These are phyloP conservation scores for Epichloe bromicola DNA, from an alignment of 2,329 filamentous ascomycete species.

Conservation along the genomic window DNA sequence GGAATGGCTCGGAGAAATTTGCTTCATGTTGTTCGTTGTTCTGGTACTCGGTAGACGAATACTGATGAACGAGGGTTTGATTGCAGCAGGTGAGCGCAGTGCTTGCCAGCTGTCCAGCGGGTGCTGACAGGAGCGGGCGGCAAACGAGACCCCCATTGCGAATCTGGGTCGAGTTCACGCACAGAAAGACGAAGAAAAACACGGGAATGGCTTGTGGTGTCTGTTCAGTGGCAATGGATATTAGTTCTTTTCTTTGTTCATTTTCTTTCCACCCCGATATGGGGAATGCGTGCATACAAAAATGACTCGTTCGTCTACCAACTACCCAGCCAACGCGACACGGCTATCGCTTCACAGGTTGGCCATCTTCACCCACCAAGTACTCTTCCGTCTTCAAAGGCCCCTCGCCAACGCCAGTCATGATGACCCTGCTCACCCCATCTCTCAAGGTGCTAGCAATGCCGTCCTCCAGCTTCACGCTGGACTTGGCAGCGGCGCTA, in stretches of 20 bases:
- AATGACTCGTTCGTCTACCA: not conserved
- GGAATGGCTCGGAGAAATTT: not conserved
- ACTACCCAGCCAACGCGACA: not conserved
- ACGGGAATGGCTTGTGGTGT: not conserved
- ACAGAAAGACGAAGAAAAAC: not conserved
- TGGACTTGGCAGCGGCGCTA: slow-evolving; percentile 37
- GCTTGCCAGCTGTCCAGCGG: slow-evolving; percentile 2
- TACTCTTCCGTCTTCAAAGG: slow-evolving; percentile 69
- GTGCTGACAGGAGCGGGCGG: not conserved
- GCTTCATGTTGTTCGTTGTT: not conserved
- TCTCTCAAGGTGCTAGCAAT: slow-evolving; percentile 55
- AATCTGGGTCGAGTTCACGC: not conserved
- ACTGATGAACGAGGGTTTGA: not conserved
- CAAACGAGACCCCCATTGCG: not conserved
- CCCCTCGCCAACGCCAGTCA: slow-evolving; percentile 84
- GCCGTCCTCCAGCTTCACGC: slow-evolving; percentile 49
- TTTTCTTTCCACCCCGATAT: not conserved
- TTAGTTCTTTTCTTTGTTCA: not conserved
- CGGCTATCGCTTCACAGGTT: slow-evolving; percentile 24
- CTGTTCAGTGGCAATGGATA: not conserved
- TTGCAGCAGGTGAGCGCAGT: not conserved
- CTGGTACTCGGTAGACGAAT: not conserved
- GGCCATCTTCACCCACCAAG: slow-evolving; percentile 56
- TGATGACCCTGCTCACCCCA: slow-evolving; percentile 78
- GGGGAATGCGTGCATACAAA: not conserved